A percentile compares a stretch with the other conserved stretches of the same genome.
Evolutionary conservation across 2,329 filamentous ascomycete species (phyloP).

Genomic region (Fusarium odoratissimum): DNA sequence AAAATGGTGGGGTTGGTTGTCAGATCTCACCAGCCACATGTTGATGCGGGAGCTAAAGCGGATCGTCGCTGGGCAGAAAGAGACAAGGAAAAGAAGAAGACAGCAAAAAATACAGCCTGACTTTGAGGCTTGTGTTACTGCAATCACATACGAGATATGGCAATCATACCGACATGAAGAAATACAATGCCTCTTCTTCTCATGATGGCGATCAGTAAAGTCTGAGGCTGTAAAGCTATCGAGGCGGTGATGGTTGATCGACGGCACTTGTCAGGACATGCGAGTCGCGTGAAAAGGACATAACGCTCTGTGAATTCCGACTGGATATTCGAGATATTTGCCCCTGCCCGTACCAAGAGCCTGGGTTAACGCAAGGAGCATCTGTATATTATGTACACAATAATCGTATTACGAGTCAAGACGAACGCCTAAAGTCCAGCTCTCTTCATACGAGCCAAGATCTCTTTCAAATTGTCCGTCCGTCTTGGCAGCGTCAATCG

Average conservation of each 20-base stretch:
- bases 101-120: not conserved
- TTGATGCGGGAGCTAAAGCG: constrained; percentile 30
- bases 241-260: not conserved
- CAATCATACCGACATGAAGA: too few relatives aligned
- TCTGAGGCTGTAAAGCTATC: not conserved
- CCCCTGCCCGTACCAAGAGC: not conserved
- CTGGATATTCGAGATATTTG: not conserved
- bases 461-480: not conserved
- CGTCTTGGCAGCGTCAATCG: not conserved
- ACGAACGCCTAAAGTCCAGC: not conserved
- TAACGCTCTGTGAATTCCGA: not conserved
- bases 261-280: constrained; percentile 8
- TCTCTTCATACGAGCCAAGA: not conserved
- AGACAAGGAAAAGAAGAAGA: not conserved
- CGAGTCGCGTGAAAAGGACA: not conserved
- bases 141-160: not conserved
- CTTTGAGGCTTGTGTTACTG: not conserved
- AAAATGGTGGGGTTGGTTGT: constrained; percentile 11
- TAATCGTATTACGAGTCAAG: not conserved
- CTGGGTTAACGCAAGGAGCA: not conserved
- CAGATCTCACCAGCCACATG: constrained; percentile 39
- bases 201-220: not conserved
- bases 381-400: not conserved
- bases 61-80: constrained; percentile 12
- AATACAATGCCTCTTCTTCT: not conserved